Base-by-base conservation (phyloP, 2,329 filamentous ascomycete genomes). In the Allantophomopsis cytisporea region DNA sequence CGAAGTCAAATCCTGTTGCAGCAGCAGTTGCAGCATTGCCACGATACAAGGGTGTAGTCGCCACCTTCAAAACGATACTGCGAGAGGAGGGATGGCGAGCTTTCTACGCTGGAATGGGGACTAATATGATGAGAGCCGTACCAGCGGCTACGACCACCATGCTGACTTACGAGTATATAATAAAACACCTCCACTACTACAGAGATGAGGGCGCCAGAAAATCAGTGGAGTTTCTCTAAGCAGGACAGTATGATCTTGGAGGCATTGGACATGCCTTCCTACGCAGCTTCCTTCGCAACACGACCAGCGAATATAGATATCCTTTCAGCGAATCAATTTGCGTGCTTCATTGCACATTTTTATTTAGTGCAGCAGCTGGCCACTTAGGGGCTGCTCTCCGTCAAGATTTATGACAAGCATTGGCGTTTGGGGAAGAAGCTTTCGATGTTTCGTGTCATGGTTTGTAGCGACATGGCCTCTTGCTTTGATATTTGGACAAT, bases 91-190 rank as follows among this genome's bases (percentile, higher is more conserved):
- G 91, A 6, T 95, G 89, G 88, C 73, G 83, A 45, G 89, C 89
- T 3, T 96, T 98, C 53, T 98, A 98, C 58, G 89, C 88, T 17
- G 91, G 91, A 30, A 86, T 98, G 69, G 91, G 91, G 31, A 94
- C 89, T 37, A 98, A 98, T 62, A 84, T 98, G 76, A 86, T 96
- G 68, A 76, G 91, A 41, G 91, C 91, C 7, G 81, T 98, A 11
- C 91, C 91, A 23, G 87, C 91, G 16, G 89, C 91, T 15, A 94
- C 94, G 53, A 94, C 94, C 18, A 98, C 91, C 3, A 93, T 98
- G 81, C 69, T 96, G 55, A 96, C 89, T 11, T 98, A 94, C 55
- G 91, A 98, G 62, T 91, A 81, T 48, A 57, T 81, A 42, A 55
- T 56, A 45, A 50, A 46, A 35, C 35, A 53, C 18, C 43, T 58